These are phyloP conservation scores for Chaetomium strumarium DNA, from an alignment of 2,329 filamentous ascomycete species.

Conservation along the genomic window DNA sequence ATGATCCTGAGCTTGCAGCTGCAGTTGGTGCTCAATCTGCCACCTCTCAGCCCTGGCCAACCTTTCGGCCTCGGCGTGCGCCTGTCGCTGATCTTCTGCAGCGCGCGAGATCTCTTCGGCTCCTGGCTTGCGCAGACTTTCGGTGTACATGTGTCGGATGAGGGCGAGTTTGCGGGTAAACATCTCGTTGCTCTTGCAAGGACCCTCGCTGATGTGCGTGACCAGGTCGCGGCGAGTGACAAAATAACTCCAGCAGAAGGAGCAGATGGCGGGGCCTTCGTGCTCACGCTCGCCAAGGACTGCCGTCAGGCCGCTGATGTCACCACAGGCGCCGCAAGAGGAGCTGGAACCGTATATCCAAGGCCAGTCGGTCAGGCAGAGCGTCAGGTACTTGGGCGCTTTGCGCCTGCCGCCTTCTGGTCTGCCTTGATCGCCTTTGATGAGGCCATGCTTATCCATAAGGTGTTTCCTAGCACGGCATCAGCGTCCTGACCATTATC, in stretches of 20 bases:
- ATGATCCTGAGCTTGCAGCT: neutral
- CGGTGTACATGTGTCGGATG: slow-evolving; percentile 9
- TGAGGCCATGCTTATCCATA: slow-evolving; percentile 11
- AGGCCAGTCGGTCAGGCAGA: slow-evolving; percentile 17
- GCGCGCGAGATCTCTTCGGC: slow-evolving; percentile 3
- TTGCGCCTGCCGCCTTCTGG: slow-evolving; percentile 6
- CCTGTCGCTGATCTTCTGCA: neutral
- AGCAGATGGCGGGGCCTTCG: slow-evolving; percentile 14
- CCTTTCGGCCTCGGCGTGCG: slow-evolving; percentile 8
- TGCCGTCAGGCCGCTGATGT: slow-evolving; percentile 2
- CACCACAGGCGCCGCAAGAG: slow-evolving; percentile 6
- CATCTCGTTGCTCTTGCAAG: slow-evolving; percentile 10
- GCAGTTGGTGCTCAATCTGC: slow-evolving; percentile 1
- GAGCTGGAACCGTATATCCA: slow-evolving; percentile 6
- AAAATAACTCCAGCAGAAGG: slow-evolving; percentile 15
- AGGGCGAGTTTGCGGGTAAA: slow-evolving; percentile 6
- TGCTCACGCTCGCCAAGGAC: slow-evolving; percentile 10
- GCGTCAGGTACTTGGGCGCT: slow-evolving; percentile 14
- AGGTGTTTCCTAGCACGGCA: slow-evolving; percentile 9
- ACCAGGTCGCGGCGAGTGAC: slow-evolving; percentile 6
- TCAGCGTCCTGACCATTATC: too few species aligned
- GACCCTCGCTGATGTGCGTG: slow-evolving; percentile 5
- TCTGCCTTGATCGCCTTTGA: slow-evolving; percentile 11
- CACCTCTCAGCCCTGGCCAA: slow-evolving; percentile 6
- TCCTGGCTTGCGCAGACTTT: slow-evolving; percentile 2